A percentile compares a stretch with the other conserved stretches of the same genome.
Conservation (phyloP, 2,329 filamentous ascomycete genomes). For the Trichoderma cornu-damae region DNA sequence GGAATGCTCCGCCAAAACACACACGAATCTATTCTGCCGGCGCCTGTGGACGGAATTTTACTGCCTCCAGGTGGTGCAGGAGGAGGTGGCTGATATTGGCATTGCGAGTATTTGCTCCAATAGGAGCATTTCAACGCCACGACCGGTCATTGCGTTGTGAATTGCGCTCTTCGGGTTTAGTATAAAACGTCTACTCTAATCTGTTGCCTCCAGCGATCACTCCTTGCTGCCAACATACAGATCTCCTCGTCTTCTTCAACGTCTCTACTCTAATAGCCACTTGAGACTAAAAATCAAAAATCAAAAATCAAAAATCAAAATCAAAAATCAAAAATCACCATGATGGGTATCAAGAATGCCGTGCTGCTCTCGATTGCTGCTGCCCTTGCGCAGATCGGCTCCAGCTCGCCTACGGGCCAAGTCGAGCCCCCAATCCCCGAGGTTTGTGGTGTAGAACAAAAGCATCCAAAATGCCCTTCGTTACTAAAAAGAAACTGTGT, state of each 20-base stretch:
- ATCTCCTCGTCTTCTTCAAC: background rate
- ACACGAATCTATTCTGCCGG: background rate
- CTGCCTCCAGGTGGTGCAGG: background rate
- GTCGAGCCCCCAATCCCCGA: slow-evolving; percentile 5
- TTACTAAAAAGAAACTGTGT: background rate
- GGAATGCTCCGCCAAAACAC: background rate
- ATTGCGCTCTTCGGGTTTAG: too few species aligned
- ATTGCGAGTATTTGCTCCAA: background rate
- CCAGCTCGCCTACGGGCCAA: background rate
- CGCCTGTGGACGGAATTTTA: background rate
- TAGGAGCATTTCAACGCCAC: background rate
- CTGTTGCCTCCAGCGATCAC: background rate
- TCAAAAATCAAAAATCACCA: background rate
- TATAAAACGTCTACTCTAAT: background rate
- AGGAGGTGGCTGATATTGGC: background rate
- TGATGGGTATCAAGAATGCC: slow-evolving; percentile 3
- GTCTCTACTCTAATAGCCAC: too few species aligned
- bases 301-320: too few species aligned
- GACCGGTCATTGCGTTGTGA: too few species aligned
- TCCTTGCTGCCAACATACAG: background rate
- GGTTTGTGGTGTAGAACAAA: background rate
- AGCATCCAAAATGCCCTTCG: background rate
- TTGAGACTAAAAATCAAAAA: too few species aligned
- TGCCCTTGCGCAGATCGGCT: slow-evolving; percentile 11
- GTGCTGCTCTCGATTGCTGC: slow-evolving; percentile 10